phyloP scores from a whole-genome alignment of 805 yeast species.

The Pichia nakasei region DNA sequence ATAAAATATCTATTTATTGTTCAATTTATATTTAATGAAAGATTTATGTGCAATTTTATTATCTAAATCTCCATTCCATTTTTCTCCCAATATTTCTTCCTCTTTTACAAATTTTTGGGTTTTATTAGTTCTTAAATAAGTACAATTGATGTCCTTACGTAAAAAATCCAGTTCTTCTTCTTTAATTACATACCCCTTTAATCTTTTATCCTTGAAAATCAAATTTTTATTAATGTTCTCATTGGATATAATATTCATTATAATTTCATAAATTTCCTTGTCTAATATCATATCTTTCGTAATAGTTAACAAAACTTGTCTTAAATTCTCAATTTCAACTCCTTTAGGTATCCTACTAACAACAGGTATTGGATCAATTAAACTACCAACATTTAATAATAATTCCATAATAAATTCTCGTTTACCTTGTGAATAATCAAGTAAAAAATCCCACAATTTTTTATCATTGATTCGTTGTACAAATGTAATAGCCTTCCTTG shows the following conservation, averaged over 20 bases:
- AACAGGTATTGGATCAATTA: constrained; percentile 61
- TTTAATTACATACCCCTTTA: constrained; percentile 28
- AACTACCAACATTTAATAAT: constrained; percentile 58
- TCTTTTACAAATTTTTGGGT: constrained; percentile 21
- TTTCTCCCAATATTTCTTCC: constrained; percentile 23
- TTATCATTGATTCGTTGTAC: constrained; percentile 57
- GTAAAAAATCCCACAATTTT: constrained; percentile 73
- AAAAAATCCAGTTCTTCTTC: constrained; percentile 7
- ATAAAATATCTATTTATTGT: neutral
- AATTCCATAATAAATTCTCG: constrained; percentile 73
- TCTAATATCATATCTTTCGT: constrained; percentile 54
- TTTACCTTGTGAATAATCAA: constrained; percentile 59
- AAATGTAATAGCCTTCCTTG: constrained; percentile 72
- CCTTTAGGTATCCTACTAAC: constrained; percentile 54
- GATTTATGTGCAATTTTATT: constrained; percentile 28
- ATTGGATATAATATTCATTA: constrained; percentile 43
- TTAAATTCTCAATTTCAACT: constrained; percentile 57
- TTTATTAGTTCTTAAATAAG: constrained; percentile 4
- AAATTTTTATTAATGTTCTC: constrained; percentile 38
- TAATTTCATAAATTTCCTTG: constrained; percentile 43
- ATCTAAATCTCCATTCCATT: constrained; percentile 23
- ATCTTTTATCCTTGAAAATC: constrained; percentile 21
- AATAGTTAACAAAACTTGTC: constrained; percentile 50
- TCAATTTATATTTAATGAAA: constrained; percentile 18
- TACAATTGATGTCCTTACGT: constrained; percentile 1